Evolutionary conservation across 306 rosid species (phyloP), one percentile per base, ranked within the genome.

Genomic region (Medicago ruthenica): DNA sequence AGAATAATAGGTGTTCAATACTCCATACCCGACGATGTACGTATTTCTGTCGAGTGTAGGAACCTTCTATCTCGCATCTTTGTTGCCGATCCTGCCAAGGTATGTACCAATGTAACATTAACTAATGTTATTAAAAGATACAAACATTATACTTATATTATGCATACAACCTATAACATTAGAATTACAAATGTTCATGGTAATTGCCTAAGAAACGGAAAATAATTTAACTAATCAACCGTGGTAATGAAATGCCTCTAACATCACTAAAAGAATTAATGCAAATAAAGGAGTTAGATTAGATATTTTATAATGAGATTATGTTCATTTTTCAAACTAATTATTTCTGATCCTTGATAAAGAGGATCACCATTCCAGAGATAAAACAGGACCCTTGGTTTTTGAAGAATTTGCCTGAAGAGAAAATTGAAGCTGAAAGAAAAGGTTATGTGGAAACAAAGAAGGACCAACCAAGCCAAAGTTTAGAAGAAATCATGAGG

Each of bases 11-110:
- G 92, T 50, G 88, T 86, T 40, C 99, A 90, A 62, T 96, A 92
- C 86, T 80, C 97, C 82, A 92, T 96, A 73, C 99, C 99, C 0
- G 99, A 96, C 82, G 92, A 92, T 58, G 98, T 96, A 7, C 96
- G 93, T 0, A 81, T 96, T 34, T 96, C 99, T n/a, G 85, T 88
- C 3, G 99, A 90, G 11, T 96, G 98, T 78, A 90, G 85, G 76
- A 89, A 74, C 13, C 87, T 92, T 60, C 98, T 96, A 58, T 92
- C 99, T 67, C 85, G 74, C 36, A 83, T 96, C 67, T 96, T 96
- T 69, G 98, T 89, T 57, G 91, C 99, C 60, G 77, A 96, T 85
- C 98, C 99, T 17, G 87, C 93, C 37, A 89, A 90, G 98, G 99
- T 95, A 82, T 47, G 34, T 34, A 34, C 7, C 37, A 34, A 6